Percentiles rank a stretch among this genome's conserved stretches.
These are phyloP conservation scores for Shiraia bambusicola DNA, from an alignment of 2,329 filamentous ascomycete genomes.

Conservation along the genomic window DNA sequence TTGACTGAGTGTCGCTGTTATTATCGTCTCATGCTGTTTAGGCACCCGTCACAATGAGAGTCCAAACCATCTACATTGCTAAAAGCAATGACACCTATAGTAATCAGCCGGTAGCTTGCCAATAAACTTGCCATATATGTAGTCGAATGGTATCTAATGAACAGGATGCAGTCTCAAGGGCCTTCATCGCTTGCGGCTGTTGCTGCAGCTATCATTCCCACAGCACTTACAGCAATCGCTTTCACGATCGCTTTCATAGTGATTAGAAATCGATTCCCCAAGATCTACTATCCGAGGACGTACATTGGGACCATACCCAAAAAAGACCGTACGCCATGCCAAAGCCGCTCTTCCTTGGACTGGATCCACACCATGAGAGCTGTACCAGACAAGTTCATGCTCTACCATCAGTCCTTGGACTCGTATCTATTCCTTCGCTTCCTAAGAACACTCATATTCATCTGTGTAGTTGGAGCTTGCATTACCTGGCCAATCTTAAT, in stretches of 20 bases:
- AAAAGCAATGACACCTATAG: constrained; percentile 14
- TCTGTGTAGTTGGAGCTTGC: constrained; percentile 78
- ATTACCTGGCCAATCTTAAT: constrained; percentile 88
- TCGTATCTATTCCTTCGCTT: constrained; percentile 90
- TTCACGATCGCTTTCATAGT: constrained; percentile 43
- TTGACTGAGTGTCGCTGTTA: constrained; percentile 1
- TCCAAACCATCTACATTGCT: constrained; percentile 16
- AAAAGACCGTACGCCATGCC: constrained; percentile 46
- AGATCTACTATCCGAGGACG: constrained; percentile 49
- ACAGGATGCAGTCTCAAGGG: constrained; percentile 24
- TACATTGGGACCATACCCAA: constrained; percentile 48
- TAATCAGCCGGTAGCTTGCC: constrained; percentile 20
- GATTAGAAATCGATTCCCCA: constrained; percentile 46
- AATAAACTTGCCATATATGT: not conserved
- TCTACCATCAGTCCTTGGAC: constrained; percentile 90
- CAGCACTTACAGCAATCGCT: constrained; percentile 30
- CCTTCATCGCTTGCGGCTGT: constrained; percentile 37
- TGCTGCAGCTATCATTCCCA: constrained; percentile 40
- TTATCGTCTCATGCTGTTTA: not conserved
- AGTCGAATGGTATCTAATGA: constrained; percentile 8
- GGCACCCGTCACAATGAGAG: constrained; percentile 15
- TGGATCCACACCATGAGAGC: constrained; percentile 54
- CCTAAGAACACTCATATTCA: constrained; percentile 73
- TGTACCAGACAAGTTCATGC: constrained; percentile 71
- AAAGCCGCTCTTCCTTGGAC: constrained; percentile 34